Evolutionary conservation across 495 filamentous ascomycete species (phyloP).

Genomic region (Penicillium riverlandense): DNA sequence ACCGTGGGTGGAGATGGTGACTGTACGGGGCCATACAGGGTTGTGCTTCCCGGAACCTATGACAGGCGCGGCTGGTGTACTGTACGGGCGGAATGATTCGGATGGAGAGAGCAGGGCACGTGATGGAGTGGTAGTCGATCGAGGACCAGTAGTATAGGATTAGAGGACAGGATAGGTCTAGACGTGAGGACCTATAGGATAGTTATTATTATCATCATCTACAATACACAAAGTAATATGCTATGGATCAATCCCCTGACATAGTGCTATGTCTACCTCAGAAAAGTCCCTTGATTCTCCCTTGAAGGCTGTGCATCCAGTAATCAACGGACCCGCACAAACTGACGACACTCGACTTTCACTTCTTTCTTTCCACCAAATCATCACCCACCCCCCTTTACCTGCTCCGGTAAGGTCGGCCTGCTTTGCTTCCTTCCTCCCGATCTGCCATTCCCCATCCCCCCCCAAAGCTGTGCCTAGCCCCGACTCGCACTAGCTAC

Average conservation of each 20-base stretch:
- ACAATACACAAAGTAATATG: too few species aligned
- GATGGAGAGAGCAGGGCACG: constrained; percentile 6
- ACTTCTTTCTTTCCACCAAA: neutral
- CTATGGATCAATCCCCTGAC: too few species aligned
- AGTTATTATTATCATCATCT: too few species aligned
- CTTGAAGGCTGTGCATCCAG: neutral
- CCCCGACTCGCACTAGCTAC: neutral
- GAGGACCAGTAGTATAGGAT: neutral
- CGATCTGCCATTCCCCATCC: constrained; percentile 2
- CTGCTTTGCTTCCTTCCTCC: constrained; percentile 14
- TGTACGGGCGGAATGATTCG: constrained; percentile 18
- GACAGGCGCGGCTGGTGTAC: constrained; percentile 10
- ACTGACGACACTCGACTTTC: neutral
- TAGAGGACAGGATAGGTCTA: neutral
- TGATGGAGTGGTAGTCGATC: neutral
- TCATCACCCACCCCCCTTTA: too few species aligned
- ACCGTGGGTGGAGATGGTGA: constrained; percentile 11
- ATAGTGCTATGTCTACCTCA: neutral
- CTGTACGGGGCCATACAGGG: constrained; percentile 14
- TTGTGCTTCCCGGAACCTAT: constrained; percentile 16
- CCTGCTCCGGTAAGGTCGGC: too few species aligned
- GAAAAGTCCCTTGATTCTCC: neutral
- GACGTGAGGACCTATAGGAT: neutral
- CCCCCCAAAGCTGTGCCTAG: neutral
- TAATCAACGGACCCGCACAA: constrained; percentile 6